Evolutionary conservation across 371 early-diverging fungal genomes (phyloP).

Genomic region (Mortierella sp.): DNA sequence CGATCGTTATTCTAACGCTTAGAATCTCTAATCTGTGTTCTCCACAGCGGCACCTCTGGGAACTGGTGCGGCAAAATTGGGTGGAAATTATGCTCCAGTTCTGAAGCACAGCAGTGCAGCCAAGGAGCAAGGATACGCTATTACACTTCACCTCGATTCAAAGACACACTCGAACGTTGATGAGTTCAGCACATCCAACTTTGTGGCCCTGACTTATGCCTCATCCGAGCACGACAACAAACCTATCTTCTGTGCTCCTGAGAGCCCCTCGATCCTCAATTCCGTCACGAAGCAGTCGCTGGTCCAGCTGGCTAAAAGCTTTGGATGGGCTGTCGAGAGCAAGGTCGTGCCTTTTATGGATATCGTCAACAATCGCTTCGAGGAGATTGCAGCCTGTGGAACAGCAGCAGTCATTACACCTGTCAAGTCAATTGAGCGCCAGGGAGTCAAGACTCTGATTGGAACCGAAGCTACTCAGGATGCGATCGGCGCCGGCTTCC

Average conservation of each 20-base stretch:
- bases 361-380: slow-evolving; percentile 68
- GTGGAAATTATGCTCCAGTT: slow-evolving; percentile 83
- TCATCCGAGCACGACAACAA: slow-evolving; percentile 60
- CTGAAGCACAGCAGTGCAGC: slow-evolving; percentile 69
- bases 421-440: slow-evolving; percentile 75
- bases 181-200: slow-evolving; percentile 87
- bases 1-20: background rate
- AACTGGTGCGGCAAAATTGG: slow-evolving; percentile 77
- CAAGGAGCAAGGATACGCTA: slow-evolving; percentile 73
- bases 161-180: slow-evolving; percentile 75
- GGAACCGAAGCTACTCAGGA: slow-evolving; percentile 57
- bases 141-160: slow-evolving; percentile 82
- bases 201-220: slow-evolving; percentile 75
- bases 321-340: slow-evolving; percentile 79
- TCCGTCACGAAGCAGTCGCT: slow-evolving; percentile 82
- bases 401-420: slow-evolving; percentile 87
- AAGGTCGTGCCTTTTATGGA: slow-evolving; percentile 69
- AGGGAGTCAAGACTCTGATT: slow-evolving; percentile 56
- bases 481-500: slow-evolving; percentile 68
- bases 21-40: background rate
- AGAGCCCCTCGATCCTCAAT: slow-evolving; percentile 70
- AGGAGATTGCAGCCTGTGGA: slow-evolving; percentile 82
- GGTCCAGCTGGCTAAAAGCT: slow-evolving; percentile 69
- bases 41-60: slow-evolving; percentile 66
- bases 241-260: slow-evolving; percentile 78